phyloP scores from a whole-genome alignment of 2,329 filamentous ascomycete genomes.

The Phialophora chinensis region DNA sequence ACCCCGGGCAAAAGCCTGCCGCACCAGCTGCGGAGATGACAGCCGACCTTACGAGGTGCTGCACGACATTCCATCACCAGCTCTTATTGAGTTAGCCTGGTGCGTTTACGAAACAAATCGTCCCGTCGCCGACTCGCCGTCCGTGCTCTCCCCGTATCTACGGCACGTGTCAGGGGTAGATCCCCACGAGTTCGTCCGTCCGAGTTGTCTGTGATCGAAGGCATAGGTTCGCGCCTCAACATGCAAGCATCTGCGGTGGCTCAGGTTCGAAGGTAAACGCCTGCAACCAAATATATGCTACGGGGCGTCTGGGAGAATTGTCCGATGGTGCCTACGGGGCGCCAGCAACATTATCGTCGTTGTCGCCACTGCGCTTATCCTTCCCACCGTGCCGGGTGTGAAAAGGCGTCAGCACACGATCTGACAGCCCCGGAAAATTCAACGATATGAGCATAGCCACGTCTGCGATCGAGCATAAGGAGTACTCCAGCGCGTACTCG shows the following conservation, averaged over 20 bases:
- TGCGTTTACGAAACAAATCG: background rate
- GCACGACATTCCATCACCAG: background rate
- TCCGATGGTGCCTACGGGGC: background rate
- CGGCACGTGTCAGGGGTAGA: background rate
- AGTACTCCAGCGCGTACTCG: background rate
- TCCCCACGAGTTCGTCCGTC: background rate
- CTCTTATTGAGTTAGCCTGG: slow-evolving; percentile 1
- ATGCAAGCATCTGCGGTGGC: background rate
- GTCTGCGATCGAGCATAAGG: background rate
- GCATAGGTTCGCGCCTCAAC: background rate
- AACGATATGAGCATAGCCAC: background rate
- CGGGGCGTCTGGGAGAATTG: background rate
- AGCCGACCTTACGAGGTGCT: slow-evolving; percentile 2
- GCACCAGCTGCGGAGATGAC: slow-evolving; percentile 19
- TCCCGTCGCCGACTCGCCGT: background rate
- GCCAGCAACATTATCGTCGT: background rate
- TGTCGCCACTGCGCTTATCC: background rate
- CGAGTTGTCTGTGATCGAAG: background rate
- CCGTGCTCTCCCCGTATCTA: background rate
- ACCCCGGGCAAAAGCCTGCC: slow-evolving; percentile 4
- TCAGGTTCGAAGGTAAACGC: background rate
- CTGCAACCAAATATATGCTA: background rate
- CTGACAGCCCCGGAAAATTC: background rate
- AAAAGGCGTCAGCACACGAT: background rate
- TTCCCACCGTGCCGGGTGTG: background rate